Percentiles rank a stretch among this genome's conserved stretches.
Conservation (phyloP, 257 asterid genomes). For the Anisodus acutangulus region DNA sequence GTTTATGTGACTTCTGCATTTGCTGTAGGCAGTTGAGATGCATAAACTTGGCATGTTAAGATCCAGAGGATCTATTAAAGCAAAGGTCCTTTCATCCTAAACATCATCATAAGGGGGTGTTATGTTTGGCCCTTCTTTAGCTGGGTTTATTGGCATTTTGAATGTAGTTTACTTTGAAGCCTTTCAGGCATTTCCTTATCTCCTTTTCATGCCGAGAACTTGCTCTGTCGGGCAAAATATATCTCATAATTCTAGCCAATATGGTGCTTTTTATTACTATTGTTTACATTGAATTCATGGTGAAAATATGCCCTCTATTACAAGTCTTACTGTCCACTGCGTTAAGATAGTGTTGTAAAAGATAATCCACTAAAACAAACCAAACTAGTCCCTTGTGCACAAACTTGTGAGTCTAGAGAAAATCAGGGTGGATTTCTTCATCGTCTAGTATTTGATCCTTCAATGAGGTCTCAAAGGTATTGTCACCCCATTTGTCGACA, state of each 20-base stretch:
- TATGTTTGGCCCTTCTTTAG: neutral
- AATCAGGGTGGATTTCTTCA: slow-evolving; percentile 82
- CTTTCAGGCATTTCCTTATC: neutral
- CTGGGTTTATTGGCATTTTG: neutral
- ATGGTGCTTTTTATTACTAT: neutral
- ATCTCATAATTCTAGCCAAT: neutral
- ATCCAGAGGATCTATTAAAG: neutral
- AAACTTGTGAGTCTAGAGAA: slow-evolving; percentile 46
- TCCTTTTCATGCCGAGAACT: slow-evolving; percentile 24
- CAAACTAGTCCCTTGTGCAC: neutral
- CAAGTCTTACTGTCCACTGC: neutral
- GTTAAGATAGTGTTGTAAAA: neutral
- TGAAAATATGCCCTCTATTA: neutral
- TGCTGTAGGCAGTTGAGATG: neutral
- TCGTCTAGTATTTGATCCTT: slow-evolving; percentile 62
- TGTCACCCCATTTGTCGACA: slow-evolving; percentile 29
- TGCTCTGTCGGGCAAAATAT: neutral
- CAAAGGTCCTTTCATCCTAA: neutral
- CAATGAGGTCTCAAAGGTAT: slow-evolving; percentile 37
- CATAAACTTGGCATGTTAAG: neutral
- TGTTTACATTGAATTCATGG: neutral
- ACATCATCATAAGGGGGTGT: neutral
- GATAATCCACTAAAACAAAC: neutral
- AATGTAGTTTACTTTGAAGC: neutral
- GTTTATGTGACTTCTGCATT: neutral